phyloP scores from a whole-genome alignment of 441 rosid species.

The Viola pubescens region DNA sequence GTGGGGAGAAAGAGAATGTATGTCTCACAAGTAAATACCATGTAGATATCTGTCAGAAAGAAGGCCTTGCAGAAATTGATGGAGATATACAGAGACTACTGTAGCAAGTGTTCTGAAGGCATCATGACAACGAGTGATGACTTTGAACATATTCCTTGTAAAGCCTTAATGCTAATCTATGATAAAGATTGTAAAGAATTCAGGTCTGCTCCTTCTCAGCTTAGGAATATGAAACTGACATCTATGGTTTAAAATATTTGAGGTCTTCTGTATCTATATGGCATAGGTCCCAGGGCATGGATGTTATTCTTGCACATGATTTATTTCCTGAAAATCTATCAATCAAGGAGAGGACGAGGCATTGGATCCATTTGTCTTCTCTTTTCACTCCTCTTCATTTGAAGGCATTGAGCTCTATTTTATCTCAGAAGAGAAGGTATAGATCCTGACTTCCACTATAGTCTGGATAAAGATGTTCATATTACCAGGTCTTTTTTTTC shows the following conservation, averaged over 20 bases:
- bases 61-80: conserved; percentile 69
- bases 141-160: conserved; percentile 85
- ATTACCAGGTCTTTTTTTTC: neutral
- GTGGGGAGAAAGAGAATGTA: neutral
- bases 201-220: conserved; percentile 40
- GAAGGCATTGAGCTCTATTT: conserved; percentile 62
- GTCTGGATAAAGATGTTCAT: conserved; percentile 11
- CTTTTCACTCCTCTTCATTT: conserved; percentile 61
- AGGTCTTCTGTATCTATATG: conserved; percentile 14
- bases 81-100: conserved; percentile 76
- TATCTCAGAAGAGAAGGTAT: conserved; percentile 80
- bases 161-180: conserved; percentile 69
- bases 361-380: conserved; percentile 76
- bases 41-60: conserved; percentile 76
- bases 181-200: conserved; percentile 79
- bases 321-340: conserved; percentile 67
- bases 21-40: conserved; percentile 1
- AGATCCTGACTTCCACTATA: conserved; percentile 14
- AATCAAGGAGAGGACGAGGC: conserved; percentile 63
- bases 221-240: conserved; percentile 8
- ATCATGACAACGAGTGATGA: conserved; percentile 41
- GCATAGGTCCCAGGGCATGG: conserved; percentile 70
- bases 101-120: conserved; percentile 68
- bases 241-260: conserved; percentile 10
- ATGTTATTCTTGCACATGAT: conserved; percentile 63